phyloP scores from a whole-genome alignment of 2,329 filamentous ascomycete genomes.

The Aspergillus sp. region DNA sequence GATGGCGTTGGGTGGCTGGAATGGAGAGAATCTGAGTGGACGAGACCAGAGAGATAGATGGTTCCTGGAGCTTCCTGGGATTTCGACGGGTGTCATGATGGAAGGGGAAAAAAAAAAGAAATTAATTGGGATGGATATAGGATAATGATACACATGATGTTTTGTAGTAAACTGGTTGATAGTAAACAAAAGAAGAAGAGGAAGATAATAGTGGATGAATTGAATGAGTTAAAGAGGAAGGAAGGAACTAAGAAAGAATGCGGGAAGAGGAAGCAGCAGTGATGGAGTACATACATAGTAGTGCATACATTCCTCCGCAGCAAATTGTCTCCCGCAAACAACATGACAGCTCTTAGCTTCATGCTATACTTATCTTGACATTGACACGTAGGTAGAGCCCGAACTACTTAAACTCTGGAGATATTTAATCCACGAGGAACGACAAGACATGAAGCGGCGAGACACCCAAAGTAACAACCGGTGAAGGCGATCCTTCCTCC shows the following conservation, averaged over 20 bases:
- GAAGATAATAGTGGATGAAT: background rate
- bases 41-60: background rate
- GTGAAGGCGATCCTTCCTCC: constrained; percentile 10
- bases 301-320: too few species aligned
- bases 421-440: background rate
- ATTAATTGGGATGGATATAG: background rate
- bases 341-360: too few species aligned
- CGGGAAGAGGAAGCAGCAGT: too few species aligned
- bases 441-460: background rate
- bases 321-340: too few species aligned
- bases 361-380: too few species aligned
- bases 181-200: background rate
- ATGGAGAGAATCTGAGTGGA: background rate
- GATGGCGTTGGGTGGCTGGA: constrained; percentile 10
- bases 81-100: background rate
- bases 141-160: background rate
- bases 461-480: constrained; percentile 12
- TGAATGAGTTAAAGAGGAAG: background rate
- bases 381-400: too few species aligned
- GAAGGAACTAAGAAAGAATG: too few species aligned
- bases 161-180: background rate
- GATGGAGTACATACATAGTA: too few species aligned
- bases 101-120: background rate
- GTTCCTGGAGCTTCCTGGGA: background rate
- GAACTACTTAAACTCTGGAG: too few species aligned